Evolutionary conservation across 1,139 yeast genomes (phyloP).

Genomic region (Candida labiduridarum): DNA sequence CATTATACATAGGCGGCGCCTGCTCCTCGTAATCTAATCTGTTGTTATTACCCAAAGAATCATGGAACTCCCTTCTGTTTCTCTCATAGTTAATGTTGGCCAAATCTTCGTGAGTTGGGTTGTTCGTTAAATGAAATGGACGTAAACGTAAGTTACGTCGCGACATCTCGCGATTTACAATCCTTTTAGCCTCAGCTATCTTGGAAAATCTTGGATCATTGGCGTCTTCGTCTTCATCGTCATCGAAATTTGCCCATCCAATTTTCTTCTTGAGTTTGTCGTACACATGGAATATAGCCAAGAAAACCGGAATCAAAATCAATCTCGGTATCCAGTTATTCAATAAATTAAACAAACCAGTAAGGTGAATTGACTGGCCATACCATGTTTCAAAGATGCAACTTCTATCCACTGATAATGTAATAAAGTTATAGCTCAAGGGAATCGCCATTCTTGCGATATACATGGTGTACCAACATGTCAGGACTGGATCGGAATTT

Average conservation of each 20-base stretch:
- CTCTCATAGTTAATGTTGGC: constrained; percentile 36
- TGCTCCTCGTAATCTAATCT: constrained; percentile 17
- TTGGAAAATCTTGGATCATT: constrained; percentile 29
- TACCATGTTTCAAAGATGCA: constrained; percentile 61
- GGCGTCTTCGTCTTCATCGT: constrained; percentile 22
- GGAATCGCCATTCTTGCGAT: constrained; percentile 84
- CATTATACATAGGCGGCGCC: constrained; percentile 10
- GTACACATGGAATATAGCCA: constrained; percentile 70
- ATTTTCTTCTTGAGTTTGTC: constrained; percentile 57
- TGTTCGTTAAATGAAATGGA: constrained; percentile 28
- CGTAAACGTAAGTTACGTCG: constrained; percentile 31
- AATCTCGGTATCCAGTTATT: constrained; percentile 78
- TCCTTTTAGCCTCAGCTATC: constrained; percentile 47
- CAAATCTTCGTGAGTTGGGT: constrained; percentile 17
- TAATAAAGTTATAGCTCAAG: constrained; percentile 74
- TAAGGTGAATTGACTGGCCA: constrained; percentile 73
- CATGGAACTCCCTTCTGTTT: constrained; percentile 32
- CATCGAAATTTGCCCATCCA: constrained; percentile 55
- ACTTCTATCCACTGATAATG: constrained; percentile 54
- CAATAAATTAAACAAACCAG: constrained; percentile 72
- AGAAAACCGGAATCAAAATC: constrained; percentile 63
- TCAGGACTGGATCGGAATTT: constrained; percentile 73
- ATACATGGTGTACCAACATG: constrained; percentile 78
- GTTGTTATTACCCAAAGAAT: constrained; percentile 18
- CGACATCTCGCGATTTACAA: constrained; percentile 37